These are phyloP conservation scores for Antrodiella citrinella DNA, from an alignment of 768 basidiomycete species.

Conservation along the genomic window DNA sequence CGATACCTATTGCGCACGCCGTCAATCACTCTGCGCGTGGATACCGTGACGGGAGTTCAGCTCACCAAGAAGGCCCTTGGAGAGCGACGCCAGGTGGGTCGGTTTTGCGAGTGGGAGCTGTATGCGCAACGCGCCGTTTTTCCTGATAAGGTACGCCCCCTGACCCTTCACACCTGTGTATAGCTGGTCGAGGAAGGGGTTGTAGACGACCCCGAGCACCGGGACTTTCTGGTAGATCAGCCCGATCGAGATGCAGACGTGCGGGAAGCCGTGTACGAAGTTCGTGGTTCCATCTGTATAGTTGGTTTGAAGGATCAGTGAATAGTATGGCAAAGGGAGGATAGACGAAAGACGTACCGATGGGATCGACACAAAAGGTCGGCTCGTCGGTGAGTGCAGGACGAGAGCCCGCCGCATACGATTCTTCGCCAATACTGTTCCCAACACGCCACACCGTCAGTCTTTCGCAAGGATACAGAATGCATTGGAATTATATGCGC, in stretches of 20 bases:
- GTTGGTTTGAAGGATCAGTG: no score
- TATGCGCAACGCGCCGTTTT: conserved; percentile 46
- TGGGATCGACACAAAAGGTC: conserved; percentile 95
- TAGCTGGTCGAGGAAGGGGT: conserved; percentile 83
- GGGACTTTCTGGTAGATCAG: conserved; percentile 77
- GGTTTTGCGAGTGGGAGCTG: conserved; percentile 59
- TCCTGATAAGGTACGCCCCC: conserved; percentile 55
- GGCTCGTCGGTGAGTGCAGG: conserved; percentile 75
- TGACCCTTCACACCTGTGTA: conserved; percentile 76
- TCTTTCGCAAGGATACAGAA: no score
- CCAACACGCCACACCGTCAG: no score
- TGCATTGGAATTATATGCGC: no score
- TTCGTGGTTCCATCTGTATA: conserved; percentile 84
- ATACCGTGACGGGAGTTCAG: background rate
- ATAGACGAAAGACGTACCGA: conserved; percentile 44
- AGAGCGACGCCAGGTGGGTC: conserved; percentile 65
- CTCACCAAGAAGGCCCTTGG: conserved; percentile 58
- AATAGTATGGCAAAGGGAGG: background rate
- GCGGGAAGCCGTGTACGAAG: conserved; percentile 80
- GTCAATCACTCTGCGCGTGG: background rate
- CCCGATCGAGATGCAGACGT: conserved; percentile 86
- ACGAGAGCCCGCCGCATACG: conserved; percentile 68
- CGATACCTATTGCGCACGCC: conserved; percentile 45
- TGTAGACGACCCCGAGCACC: conserved; percentile 86
- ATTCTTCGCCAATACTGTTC: conserved; percentile 92